phyloP scores from a whole-genome alignment of 768 basidiomycete species.

The Suillus cothurnatus region DNA sequence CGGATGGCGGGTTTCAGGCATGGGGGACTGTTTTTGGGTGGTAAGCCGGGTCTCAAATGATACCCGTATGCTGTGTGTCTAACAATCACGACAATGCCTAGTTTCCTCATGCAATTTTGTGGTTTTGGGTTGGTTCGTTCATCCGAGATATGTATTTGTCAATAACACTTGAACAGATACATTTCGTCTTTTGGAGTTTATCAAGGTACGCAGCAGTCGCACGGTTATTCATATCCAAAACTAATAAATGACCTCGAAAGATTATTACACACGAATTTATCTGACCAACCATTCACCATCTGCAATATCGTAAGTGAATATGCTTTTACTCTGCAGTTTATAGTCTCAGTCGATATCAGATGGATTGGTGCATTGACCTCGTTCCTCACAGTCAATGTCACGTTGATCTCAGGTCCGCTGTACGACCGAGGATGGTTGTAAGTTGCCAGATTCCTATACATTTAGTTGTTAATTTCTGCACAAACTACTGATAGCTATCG shows the following conservation, averaged over 20 bases:
- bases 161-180: constrained; percentile 18
- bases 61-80: background rate
- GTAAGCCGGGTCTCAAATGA: constrained; percentile 9
- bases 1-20: constrained; percentile 14
- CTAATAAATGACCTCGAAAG: constrained; percentile 21
- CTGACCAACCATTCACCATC: constrained; percentile 30
- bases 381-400: constrained; percentile 38
- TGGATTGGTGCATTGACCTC: constrained; percentile 47
- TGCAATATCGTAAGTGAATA: constrained; percentile 28
- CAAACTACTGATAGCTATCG: background rate
- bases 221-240: background rate
- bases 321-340: constrained; percentile 25
- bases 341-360: constrained; percentile 25
- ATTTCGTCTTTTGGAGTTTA: constrained; percentile 35
- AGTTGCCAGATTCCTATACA: constrained; percentile 4
- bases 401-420: constrained; percentile 42
- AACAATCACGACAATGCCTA: constrained; percentile 3
- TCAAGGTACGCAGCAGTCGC: constrained; percentile 24
- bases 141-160: background rate
- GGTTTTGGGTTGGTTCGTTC: constrained; percentile 24
- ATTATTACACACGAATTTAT: constrained; percentile 35
- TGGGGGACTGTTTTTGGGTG: constrained; percentile 17
- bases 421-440: constrained; percentile 50
- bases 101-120: constrained; percentile 31
- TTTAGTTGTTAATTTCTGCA: background rate